Percentiles rank a stretch among this genome's conserved stretches.
phyloP scores from a whole-genome alignment of 2,329 filamentous ascomycete genomes.

The Talaromyces sp. region DNA sequence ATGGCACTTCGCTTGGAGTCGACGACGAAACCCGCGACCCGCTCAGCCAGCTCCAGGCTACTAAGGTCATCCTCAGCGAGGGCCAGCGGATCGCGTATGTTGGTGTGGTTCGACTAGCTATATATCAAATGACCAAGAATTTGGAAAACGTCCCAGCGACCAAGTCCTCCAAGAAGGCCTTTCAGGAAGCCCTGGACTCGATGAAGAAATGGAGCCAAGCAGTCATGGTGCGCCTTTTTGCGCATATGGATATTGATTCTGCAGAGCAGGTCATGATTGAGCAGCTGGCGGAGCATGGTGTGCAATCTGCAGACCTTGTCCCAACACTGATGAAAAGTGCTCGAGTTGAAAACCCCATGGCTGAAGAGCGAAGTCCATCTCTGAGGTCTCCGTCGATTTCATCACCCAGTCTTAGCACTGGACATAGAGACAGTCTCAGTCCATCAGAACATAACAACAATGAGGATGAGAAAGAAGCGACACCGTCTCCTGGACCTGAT shows the following conservation, averaged over 20 bases:
- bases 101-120: conserved; percentile 74
- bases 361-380: conserved; percentile 40
- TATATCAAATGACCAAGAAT: conserved; percentile 70
- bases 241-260: conserved; percentile 91
- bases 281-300: conserved; percentile 87
- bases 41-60: conserved; percentile 85
- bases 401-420: conserved; percentile 21
- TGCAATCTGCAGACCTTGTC: conserved; percentile 76
- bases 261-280: conserved; percentile 97
- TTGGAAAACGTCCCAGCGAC: conserved; percentile 55
- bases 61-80: conserved; percentile 90
- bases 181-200: conserved; percentile 65
- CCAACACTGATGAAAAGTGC: conserved; percentile 86
- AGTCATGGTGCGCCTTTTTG: conserved; percentile 92
- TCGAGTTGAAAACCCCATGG: conserved; percentile 87
- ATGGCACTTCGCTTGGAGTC: conserved; percentile 55
- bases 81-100: conserved; percentile 96
- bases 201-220: conserved; percentile 96
- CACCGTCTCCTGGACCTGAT: conserved; percentile 50
- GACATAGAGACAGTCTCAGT: conserved; percentile 26
- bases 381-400: conserved; percentile 32
- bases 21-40: conserved; percentile 80
- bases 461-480: conserved; percentile 44
- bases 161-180: conserved; percentile 65
- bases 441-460: conserved; percentile 20